Base-by-base conservation (phyloP, 495 filamentous ascomycete species). In the Achaetomiella virescens region DNA sequence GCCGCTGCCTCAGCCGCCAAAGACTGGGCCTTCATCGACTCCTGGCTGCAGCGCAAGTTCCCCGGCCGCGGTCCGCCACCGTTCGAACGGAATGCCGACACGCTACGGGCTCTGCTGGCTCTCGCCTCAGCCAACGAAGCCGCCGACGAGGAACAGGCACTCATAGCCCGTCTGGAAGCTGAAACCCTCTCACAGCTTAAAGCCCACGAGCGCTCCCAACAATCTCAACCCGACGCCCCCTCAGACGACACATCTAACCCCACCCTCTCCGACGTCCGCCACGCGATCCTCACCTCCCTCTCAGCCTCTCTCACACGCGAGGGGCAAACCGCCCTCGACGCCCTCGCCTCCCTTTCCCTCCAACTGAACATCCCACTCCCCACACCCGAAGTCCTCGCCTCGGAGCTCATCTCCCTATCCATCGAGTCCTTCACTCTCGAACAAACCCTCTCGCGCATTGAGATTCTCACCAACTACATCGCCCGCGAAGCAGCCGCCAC, bases 81-180 rank as follows among this genome's bases (percentile, higher is more conserved):
- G 6, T 93, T 95, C 69, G 91, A 97, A 70, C 84, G 89, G 61
- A 96, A 92, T 65, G 78, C 83, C 43, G 87, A 90, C 54, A 96
- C 91, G 1, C 76, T 97, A 22, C 84, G 82, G 49, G 84, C 81
- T 5, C 75, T 97, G 5, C 78, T 95, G 9, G 81, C 86, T 15
- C 77, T 97, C 10, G 85, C 88, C 21, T 75, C 83, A 10, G 78
- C 83, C 37, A 96, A 93, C 72, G 90, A 95, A 63, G 68, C 81
- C 9, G 90, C 89, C 17, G 89, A 96, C 59, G 90, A 95, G 56
- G 84, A 90, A 61, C 75, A 79, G 12, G 66, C 74, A 4, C 66
- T 88, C 5, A 67, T 87, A 17, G 72, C 75, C 5, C 76, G 76
- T 15, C 78, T 91, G 11, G 83, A 95, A 40, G 72, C 75, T 37